Evolutionary conservation across 2,329 filamentous ascomycete species (phyloP).

Genomic region (Aureobasidium lini): DNA sequence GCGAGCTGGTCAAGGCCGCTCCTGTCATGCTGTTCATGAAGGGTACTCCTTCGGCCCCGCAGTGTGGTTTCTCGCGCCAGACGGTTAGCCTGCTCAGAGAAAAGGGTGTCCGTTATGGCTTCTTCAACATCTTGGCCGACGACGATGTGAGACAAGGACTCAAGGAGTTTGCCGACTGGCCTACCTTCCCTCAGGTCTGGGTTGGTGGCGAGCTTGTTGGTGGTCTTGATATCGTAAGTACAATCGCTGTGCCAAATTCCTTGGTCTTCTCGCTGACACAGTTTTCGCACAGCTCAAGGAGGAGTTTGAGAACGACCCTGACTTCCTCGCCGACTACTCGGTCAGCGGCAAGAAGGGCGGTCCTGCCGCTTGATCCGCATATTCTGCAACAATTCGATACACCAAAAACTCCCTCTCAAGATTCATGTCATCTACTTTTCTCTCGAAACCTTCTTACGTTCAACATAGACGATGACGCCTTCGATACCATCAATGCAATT

Average conservation of each 20-base stretch:
- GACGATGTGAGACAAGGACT: slow-evolving; percentile 93
- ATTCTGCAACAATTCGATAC: background rate
- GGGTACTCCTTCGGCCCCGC: slow-evolving; percentile 77
- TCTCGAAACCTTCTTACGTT: background rate
- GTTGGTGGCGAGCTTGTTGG: slow-evolving; percentile 84
- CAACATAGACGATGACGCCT: slow-evolving; percentile 2
- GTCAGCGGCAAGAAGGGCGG: slow-evolving; percentile 31
- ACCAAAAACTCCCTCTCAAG: background rate
- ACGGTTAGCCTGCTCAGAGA: slow-evolving; percentile 80
- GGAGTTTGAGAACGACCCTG: slow-evolving; percentile 73
- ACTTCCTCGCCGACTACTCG: slow-evolving; percentile 71
- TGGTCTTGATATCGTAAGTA: slow-evolving; percentile 86
- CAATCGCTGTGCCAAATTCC: background rate
- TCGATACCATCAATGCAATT: slow-evolving; percentile 11
- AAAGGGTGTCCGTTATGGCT: slow-evolving; percentile 88
- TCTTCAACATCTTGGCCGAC: slow-evolving; percentile 98
- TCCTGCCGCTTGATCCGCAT: slow-evolving; percentile 17
- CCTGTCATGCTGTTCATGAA: slow-evolving; percentile 99
- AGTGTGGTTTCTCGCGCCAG: slow-evolving; percentile 90
- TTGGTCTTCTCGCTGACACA: background rate
- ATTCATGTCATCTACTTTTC: background rate
- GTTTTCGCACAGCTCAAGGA: slow-evolving; percentile 67
- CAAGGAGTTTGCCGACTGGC: slow-evolving; percentile 98
- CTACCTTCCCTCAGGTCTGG: slow-evolving; percentile 94
- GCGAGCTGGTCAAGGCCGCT: slow-evolving; percentile 84